These are phyloP conservation scores for Clonostachys chloroleuca DNA, from an alignment of 2,329 filamentous ascomycete genomes.

Conservation along the genomic window DNA sequence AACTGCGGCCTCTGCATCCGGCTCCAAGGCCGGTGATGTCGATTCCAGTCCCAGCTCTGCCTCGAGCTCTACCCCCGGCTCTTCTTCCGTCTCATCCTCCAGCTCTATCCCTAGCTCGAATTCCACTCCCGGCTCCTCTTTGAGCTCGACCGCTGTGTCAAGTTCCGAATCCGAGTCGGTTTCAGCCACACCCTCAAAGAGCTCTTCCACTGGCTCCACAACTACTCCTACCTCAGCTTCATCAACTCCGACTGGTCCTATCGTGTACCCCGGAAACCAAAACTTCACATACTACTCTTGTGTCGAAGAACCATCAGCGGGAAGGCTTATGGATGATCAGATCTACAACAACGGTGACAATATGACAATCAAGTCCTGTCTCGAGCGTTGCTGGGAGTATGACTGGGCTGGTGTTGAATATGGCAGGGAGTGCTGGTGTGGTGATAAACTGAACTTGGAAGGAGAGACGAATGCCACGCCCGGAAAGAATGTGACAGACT, in stretches of 20 bases:
- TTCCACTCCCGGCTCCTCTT: neutral
- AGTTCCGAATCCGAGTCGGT: constrained; percentile 1
- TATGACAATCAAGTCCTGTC: constrained; percentile 26
- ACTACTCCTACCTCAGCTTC: constrained; percentile 7
- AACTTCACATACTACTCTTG: constrained; percentile 32
- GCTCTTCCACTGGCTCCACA: neutral
- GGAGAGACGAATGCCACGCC: constrained; percentile 11
- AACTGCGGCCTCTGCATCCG: neutral
- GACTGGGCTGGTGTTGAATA: constrained; percentile 30
- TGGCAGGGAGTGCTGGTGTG: constrained; percentile 30
- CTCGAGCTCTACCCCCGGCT: neutral
- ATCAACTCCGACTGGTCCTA: constrained; percentile 13
- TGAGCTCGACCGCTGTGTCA: neutral
- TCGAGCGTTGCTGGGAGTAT: constrained; percentile 23
- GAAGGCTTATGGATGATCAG: constrained; percentile 20
- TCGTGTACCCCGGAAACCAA: constrained; percentile 22
- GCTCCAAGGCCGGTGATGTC: neutral
- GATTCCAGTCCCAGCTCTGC: neutral
- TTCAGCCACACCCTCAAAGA: neutral
- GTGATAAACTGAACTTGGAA: constrained; percentile 18
- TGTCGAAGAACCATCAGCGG: constrained; percentile 21
- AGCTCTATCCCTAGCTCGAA: neutral
- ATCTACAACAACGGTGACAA: constrained; percentile 17
- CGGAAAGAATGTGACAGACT: constrained; percentile 19
- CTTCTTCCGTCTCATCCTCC: neutral